These are phyloP conservation scores for Solanum infundibuliforme DNA, from an alignment of 257 asterid species.

Conservation along the genomic window DNA sequence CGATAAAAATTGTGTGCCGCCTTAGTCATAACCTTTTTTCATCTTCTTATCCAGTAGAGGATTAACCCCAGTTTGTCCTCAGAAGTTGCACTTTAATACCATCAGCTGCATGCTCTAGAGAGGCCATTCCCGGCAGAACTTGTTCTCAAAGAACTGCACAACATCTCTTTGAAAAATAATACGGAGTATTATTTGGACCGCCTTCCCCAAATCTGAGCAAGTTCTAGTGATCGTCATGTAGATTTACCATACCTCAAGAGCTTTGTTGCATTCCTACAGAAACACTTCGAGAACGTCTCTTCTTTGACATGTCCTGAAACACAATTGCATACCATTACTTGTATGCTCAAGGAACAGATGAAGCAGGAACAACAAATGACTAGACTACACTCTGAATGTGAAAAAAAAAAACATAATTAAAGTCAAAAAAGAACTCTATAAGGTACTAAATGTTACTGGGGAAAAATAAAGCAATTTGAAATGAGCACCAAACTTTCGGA, in stretches of 20 bases:
- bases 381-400: not conserved
- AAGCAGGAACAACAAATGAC: not conserved
- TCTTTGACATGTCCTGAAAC: slow-evolving; percentile 46
- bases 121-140: not conserved
- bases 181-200: not conserved
- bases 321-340: not conserved
- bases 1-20: not conserved
- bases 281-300: slow-evolving; percentile 57
- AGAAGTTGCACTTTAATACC: not conserved
- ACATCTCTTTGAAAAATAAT: not conserved
- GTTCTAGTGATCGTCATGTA: not conserved
- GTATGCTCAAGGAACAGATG: not conserved
- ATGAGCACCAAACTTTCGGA: not conserved
- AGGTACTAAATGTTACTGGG: not conserved
- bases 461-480: not conserved
- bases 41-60: not conserved
- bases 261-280: slow-evolving; percentile 38
- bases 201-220: not conserved
- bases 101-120: not conserved
- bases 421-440: not conserved
- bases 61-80: not conserved
- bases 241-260: slow-evolving; percentile 23
- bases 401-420: not conserved
- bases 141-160: not conserved
- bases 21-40: not conserved